These are phyloP conservation scores for Echinochloa phyllopogon DNA, from an alignment of 176 grass and related monocot species.

Conservation along the genomic window DNA sequence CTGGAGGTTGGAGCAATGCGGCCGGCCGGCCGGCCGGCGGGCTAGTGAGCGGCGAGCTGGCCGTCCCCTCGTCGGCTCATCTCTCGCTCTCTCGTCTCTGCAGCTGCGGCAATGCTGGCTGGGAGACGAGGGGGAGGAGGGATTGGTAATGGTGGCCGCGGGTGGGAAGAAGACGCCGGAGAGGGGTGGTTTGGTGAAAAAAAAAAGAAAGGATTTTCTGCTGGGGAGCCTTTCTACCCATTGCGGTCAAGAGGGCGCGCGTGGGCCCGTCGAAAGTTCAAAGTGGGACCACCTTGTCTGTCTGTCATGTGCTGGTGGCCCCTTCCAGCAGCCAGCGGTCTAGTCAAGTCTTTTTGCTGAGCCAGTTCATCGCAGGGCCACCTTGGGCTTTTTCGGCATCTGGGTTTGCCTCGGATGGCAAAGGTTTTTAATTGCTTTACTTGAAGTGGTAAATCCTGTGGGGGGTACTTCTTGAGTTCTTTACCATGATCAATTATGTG, in stretches of 20 bases:
- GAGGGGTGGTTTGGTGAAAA: conserved; percentile 42
- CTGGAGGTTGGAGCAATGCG: neutral
- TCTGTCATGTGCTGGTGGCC: conserved; percentile 21
- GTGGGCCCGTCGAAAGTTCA: conserved; percentile 41
- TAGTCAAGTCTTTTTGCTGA: neutral
- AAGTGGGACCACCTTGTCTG: conserved; percentile 36
- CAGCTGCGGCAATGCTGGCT: neutral
- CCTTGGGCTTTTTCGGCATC: neutral
- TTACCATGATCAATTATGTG: no score
- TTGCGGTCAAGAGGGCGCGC: conserved; percentile 10
- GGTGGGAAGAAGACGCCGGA: neutral
- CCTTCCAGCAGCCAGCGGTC: no score
- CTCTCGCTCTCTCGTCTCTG: neutral
- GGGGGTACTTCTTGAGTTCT: no score
- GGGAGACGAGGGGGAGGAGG: neutral
- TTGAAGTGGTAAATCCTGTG: neutral
- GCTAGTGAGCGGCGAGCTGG: neutral
- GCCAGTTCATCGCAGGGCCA: neutral
- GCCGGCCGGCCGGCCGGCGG: neutral
- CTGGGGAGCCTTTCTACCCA: conserved; percentile 37
- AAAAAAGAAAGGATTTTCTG: neutral
- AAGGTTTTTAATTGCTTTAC: neutral
- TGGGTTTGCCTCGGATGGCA: neutral
- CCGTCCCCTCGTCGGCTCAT: neutral
- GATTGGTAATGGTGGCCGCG: neutral